Evolutionary conservation across 2,329 filamentous ascomycete genomes (phyloP).

Genomic region (Lasiodiplodia sp.): DNA sequence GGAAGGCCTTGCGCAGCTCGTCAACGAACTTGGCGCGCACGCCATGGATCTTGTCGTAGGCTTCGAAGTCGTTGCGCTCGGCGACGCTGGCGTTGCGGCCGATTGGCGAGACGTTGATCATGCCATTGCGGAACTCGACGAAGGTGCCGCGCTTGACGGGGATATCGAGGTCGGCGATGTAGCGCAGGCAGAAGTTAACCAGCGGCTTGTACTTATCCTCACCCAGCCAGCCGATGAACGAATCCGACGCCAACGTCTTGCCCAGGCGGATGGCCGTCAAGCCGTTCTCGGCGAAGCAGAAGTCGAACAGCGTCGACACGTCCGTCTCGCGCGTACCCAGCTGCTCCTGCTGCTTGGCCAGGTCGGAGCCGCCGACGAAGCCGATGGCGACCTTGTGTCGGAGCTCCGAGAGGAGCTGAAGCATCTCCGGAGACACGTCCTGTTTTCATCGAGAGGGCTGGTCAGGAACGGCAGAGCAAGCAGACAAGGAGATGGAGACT

Average conservation of each 20-base stretch:
- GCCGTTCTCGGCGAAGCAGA: constrained; percentile 96
- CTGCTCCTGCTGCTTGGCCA: constrained; percentile 95
- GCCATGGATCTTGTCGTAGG: constrained; percentile 79
- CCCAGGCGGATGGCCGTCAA: constrained; percentile 89
- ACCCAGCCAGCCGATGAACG: constrained; percentile 91
- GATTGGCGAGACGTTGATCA: constrained; percentile 85
- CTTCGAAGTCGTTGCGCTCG: constrained; percentile 84
- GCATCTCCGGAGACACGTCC: constrained; percentile 80
- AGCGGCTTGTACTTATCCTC: constrained; percentile 85
- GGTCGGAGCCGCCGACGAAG: constrained; percentile 91
- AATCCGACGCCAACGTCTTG: constrained; percentile 74
- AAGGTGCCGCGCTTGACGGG: constrained; percentile 86
- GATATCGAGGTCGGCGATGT: constrained; percentile 83
- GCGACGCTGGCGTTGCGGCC: constrained; percentile 83
- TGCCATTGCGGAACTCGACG: constrained; percentile 88
- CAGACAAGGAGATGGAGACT: constrained; percentile 37
- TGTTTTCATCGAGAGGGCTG: constrained; percentile 43
- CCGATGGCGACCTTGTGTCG: constrained; percentile 89
- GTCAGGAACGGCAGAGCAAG: constrained; percentile 59
- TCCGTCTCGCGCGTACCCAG: constrained; percentile 72
- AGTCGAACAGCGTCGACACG: constrained; percentile 92
- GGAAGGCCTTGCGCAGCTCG: constrained; percentile 80
- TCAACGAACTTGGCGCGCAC: constrained; percentile 79
- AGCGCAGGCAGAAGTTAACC: constrained; percentile 78
- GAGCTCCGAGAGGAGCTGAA: constrained; percentile 77